Evolutionary conservation across 108 stramenopile genomes (phyloP).

Genomic region (Nannochloropsis salina): DNA sequence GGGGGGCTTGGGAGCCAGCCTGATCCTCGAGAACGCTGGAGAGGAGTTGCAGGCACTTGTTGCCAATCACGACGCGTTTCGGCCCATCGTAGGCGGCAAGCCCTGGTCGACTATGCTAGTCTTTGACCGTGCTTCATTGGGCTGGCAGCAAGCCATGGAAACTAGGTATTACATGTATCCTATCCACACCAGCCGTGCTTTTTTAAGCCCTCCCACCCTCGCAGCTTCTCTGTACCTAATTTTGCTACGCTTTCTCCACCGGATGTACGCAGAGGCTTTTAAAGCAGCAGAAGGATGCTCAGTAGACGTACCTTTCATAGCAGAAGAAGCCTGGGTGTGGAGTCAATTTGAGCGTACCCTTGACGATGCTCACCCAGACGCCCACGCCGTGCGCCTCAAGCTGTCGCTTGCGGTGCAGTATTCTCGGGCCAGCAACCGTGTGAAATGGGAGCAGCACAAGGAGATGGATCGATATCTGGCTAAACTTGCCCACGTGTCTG

Average conservation of each 20-base stretch:
- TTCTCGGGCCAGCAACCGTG: slow-evolving; percentile 21
- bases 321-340: slow-evolving; percentile 28
- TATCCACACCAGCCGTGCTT: slow-evolving; percentile 39
- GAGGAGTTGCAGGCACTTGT: slow-evolving; percentile 46
- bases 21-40: slow-evolving; percentile 37
- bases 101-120: slow-evolving; percentile 38
- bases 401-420: slow-evolving; percentile 43
- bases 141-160: slow-evolving; percentile 22
- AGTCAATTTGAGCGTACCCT: slow-evolving; percentile 21
- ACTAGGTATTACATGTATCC: slow-evolving; percentile 45
- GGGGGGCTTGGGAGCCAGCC: slow-evolving; percentile 39
- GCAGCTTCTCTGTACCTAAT: slow-evolving; percentile 45
- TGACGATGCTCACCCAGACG: slow-evolving; percentile 49
- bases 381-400: slow-evolving; percentile 46
- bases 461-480: slow-evolving; percentile 45
- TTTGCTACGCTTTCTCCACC: slow-evolving; percentile 38
- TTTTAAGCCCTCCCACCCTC: slow-evolving; percentile 30
- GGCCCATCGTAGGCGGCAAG: slow-evolving; percentile 26
- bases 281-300: slow-evolving; percentile 34
- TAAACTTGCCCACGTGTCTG: slow-evolving; percentile 43
- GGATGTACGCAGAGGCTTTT: slow-evolving; percentile 45
- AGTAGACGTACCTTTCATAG: slow-evolving; percentile 31
- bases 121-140: slow-evolving; percentile 18
- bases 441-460: slow-evolving; percentile 51
- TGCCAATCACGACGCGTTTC: slow-evolving; percentile 28